Evolutionary conservation across 169 alveolate species (phyloP).

Genomic region (Plasmodium billcollinsi): DNA sequence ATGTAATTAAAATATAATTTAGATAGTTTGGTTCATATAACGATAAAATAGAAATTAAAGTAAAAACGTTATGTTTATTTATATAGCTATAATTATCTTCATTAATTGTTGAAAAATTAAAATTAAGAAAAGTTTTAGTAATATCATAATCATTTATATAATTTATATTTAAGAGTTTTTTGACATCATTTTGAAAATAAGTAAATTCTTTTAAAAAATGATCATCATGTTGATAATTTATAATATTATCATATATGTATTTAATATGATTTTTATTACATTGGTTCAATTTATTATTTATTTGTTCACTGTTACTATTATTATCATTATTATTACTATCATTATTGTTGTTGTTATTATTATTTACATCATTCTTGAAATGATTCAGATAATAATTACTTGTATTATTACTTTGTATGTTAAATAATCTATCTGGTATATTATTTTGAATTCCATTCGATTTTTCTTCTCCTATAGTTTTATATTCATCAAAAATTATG

Average conservation of each 20-base stretch:
- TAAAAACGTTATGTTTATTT: constrained; percentile 33
- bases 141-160: constrained; percentile 38
- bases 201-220: constrained; percentile 11
- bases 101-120: constrained; percentile 50
- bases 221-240: constrained; percentile 57
- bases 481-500: not conserved
- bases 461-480: not conserved
- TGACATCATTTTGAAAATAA: constrained; percentile 22
- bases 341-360: too few relatives aligned
- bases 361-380: not conserved
- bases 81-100: constrained; percentile 51
- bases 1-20: constrained; percentile 51
- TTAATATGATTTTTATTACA: constrained; percentile 18
- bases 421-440: too few relatives aligned
- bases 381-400: not conserved
- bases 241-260: constrained; percentile 36
- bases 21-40: constrained; percentile 31
- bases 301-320: constrained; percentile 14
- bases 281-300: not conserved
- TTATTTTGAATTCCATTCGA: too few relatives aligned
- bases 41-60: constrained; percentile 37
- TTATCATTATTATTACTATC: not conserved
- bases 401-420: too few relatives aligned
- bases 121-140: constrained; percentile 6
- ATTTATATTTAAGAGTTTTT: constrained; percentile 15